A percentile compares a stretch with the other conserved stretches of the same genome.
Conservation (phyloP, 1,139 yeast species). For the Taphrina pruni region DNA sequence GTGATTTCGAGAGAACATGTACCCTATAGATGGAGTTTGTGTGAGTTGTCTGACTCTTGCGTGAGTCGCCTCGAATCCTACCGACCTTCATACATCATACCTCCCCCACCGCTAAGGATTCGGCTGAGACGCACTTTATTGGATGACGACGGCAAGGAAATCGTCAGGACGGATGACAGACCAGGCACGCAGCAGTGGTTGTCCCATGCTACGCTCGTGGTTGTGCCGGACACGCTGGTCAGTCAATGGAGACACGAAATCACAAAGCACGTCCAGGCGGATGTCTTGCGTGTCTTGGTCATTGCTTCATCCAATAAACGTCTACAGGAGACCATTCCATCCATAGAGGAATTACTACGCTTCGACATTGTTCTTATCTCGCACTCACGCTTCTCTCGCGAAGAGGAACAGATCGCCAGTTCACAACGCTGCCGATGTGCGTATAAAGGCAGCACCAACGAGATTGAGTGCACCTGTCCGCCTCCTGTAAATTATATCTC, state of each 20-base stretch:
- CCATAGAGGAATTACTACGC: slow-evolving; percentile 52
- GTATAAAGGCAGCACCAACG: slow-evolving; percentile 28
- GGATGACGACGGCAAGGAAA: slow-evolving; percentile 7
- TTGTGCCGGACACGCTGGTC: slow-evolving; percentile 70
- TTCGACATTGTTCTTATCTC: slow-evolving; percentile 65
- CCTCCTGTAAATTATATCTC: slow-evolving; percentile 52
- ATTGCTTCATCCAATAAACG: slow-evolving; percentile 44
- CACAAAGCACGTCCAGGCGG: slow-evolving; percentile 59
- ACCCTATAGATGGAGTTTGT: slow-evolving; percentile 61
- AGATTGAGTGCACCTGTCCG: slow-evolving; percentile 15
- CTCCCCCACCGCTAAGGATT: slow-evolving; percentile 19
- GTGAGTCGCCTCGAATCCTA: slow-evolving; percentile 50
- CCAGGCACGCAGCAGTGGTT: slow-evolving; percentile 48
- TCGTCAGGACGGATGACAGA: slow-evolving; percentile 6
- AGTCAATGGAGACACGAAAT: slow-evolving; percentile 71
- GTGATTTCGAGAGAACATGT: slow-evolving; percentile 58
- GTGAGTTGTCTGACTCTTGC: slow-evolving; percentile 58
- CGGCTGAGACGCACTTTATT: slow-evolving; percentile 31
- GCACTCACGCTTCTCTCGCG: slow-evolving; percentile 56
- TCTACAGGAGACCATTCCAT: slow-evolving; percentile 40
- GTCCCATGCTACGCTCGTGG: slow-evolving; percentile 63
- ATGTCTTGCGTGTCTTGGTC: slow-evolving; percentile 53
- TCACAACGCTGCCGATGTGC: slow-evolving; percentile 28
- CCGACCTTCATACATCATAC: slow-evolving; percentile 24
- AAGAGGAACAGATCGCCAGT: slow-evolving; percentile 45